A percentile compares a stretch with the other conserved stretches of the same genome.
Conservation (phyloP, 306 rosid species). For the Vicia villosa region DNA sequence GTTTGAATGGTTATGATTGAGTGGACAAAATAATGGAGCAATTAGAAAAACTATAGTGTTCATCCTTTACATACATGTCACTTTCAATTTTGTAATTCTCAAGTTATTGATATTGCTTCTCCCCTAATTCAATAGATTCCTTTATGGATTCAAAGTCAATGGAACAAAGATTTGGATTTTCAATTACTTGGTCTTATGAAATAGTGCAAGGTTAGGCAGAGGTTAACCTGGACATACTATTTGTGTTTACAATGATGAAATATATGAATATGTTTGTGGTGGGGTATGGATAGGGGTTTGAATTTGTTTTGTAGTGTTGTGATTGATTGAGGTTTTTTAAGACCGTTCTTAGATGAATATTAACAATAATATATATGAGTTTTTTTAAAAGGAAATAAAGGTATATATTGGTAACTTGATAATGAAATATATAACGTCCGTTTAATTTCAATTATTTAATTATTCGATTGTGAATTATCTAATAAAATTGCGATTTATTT, state of each 20-base stretch:
- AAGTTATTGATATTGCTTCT: conserved; percentile 3
- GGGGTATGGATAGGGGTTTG: too few species aligned
- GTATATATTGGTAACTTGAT: too few species aligned
- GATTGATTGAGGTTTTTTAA: too few species aligned
- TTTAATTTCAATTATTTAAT: too few species aligned
- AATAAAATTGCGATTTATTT: too few species aligned
- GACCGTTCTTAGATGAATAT: too few species aligned
- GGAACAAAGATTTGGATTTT: conserved; percentile 40
- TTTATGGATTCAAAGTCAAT: conserved; percentile 31
- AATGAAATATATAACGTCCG: too few species aligned
- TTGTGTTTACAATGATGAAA: neutral
- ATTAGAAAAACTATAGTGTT: conserved; percentile 5
- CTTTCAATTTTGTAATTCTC: conserved; percentile 33
- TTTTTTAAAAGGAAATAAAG: too few species aligned
- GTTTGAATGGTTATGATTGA: conserved; percentile 29
- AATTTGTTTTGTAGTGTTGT: too few species aligned
- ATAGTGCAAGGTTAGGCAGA: conserved; percentile 8
- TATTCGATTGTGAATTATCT: too few species aligned
- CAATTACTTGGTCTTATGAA: conserved; percentile 9
- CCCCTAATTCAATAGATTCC: neutral
- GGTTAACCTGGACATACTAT: neutral
- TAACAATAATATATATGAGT: too few species aligned
- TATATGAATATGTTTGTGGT: neutral
- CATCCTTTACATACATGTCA: conserved; percentile 21
- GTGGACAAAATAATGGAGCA: conserved; percentile 38